phyloP scores from a whole-genome alignment of 2,329 filamentous ascomycete genomes.

The Colletotrichum paranaense region DNA sequence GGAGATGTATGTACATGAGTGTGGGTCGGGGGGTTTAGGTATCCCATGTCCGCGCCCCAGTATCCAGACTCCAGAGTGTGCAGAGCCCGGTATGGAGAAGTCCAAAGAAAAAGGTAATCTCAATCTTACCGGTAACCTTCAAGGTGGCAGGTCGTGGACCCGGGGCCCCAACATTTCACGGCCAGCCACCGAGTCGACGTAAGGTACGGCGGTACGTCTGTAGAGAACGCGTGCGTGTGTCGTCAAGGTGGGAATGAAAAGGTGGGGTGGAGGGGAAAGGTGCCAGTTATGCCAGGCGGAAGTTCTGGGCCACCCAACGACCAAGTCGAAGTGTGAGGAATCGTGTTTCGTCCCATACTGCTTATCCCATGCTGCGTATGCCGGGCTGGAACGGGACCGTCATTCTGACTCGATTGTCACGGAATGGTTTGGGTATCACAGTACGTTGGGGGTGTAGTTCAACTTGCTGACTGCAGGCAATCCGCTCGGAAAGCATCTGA shows the following conservation, averaged over 20 bases:
- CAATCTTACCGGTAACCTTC: slow-evolving; percentile 12
- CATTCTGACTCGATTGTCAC: slow-evolving; percentile 20
- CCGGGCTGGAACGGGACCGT: background rate
- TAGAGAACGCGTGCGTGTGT: background rate
- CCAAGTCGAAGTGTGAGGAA: background rate
- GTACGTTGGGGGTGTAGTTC: background rate
- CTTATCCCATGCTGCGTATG: background rate
- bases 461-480: background rate
- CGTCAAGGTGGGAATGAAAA: slow-evolving; percentile 14
- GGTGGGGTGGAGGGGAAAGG: background rate
- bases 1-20: slow-evolving; percentile 5
- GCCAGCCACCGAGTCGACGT: background rate
- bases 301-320: slow-evolving; percentile 9
- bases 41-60: too few species aligned
- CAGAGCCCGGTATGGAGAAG: background rate
- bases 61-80: too few species aligned
- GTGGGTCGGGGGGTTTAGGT: background rate
- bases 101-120: background rate
- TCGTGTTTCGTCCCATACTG: slow-evolving; percentile 7
- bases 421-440: background rate
- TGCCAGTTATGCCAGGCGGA: background rate
- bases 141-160: slow-evolving; percentile 12
- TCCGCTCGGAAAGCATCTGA: background rate
- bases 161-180: background rate
- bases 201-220: background rate